Conservation (phyloP, 805 yeast species). For the Brettanomyces custersianus region DNA sequence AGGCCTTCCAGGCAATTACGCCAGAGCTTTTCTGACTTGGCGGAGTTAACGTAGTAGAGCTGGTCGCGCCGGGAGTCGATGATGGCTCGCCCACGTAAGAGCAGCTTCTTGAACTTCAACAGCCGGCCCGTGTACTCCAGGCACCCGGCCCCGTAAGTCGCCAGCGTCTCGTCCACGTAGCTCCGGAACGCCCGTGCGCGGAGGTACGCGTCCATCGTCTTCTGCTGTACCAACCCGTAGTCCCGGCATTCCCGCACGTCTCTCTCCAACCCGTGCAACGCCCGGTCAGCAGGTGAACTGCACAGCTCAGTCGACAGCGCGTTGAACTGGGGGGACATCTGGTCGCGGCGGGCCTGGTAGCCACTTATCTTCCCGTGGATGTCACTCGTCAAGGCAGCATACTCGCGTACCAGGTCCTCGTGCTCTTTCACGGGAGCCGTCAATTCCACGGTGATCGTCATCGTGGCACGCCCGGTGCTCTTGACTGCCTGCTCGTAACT, state of each 20-base stretch:
- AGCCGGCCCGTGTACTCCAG: conserved; percentile 21
- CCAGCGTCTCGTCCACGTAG: conserved; percentile 19
- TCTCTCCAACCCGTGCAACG: conserved; percentile 14
- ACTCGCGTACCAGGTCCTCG: neutral
- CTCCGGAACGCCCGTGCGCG: conserved; percentile 17
- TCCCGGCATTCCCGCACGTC: conserved; percentile 28
- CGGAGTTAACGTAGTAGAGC: conserved; percentile 2
- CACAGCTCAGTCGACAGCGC: neutral
- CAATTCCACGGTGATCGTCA: conserved; percentile 1
- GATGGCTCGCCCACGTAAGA: conserved; percentile 6
- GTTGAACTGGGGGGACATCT: conserved; percentile 8
- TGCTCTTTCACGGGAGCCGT: neutral
- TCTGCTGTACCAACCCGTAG: conserved; percentile 21
- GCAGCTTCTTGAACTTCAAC: conserved; percentile 24
- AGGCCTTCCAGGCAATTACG: conserved; percentile 18
- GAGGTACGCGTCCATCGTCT: conserved; percentile 17
- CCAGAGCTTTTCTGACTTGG: conserved; percentile 15
- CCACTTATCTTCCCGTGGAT: conserved; percentile 1
- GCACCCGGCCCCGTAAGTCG: conserved; percentile 19
- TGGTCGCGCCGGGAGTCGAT: neutral
- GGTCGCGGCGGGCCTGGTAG: conserved; percentile 6
- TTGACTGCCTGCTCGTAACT: neutral
- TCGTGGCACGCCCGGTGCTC: neutral
- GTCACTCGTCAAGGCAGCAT: neutral
- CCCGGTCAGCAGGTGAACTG: conserved; percentile 3